These are phyloP conservation scores for Backusella psychrophila DNA, from an alignment of 192 early-diverging fungal species.

Conservation along the genomic window DNA sequence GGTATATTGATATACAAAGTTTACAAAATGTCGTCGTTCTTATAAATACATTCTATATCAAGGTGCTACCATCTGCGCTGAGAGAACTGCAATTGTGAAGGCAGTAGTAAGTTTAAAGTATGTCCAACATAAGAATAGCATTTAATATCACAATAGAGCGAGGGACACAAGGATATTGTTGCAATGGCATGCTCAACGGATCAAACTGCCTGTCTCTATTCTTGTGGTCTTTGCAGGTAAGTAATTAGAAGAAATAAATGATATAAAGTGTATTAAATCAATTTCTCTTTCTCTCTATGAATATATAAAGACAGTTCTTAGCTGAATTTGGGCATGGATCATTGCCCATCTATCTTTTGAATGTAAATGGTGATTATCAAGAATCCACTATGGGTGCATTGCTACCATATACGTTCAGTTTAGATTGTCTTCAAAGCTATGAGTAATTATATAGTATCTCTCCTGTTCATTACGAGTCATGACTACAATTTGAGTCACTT, in stretches of 20 bases:
- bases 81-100: conserved; percentile 85
- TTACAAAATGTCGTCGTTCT: too few species aligned
- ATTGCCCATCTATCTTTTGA: conserved; percentile 57
- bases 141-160: conserved; percentile 43
- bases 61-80: conserved; percentile 84
- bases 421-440: conserved; percentile 40
- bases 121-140: not conserved
- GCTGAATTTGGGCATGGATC: conserved; percentile 72
- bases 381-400: conserved; percentile 51
- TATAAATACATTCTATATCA: conserved; percentile 12
- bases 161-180: conserved; percentile 71
- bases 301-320: conserved; percentile 63
- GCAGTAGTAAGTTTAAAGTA: conserved; percentile 64
- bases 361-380: conserved; percentile 50
- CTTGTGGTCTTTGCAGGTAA: conserved; percentile 41
- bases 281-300: too few species aligned
- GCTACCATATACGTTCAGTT: conserved; percentile 68
- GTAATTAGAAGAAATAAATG: not conserved
- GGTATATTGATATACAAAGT: conserved; percentile 25
- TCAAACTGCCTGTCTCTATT: conserved; percentile 43
- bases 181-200: conserved; percentile 79
- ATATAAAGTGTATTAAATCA: not conserved
- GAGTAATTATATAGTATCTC: not conserved
- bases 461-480: too few species aligned
- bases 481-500: too few species aligned